Evolutionary conservation across 441 rosid species (phyloP), one percentile per base, ranked within the genome.

Genomic region (Adansonia grandidieri): DNA sequence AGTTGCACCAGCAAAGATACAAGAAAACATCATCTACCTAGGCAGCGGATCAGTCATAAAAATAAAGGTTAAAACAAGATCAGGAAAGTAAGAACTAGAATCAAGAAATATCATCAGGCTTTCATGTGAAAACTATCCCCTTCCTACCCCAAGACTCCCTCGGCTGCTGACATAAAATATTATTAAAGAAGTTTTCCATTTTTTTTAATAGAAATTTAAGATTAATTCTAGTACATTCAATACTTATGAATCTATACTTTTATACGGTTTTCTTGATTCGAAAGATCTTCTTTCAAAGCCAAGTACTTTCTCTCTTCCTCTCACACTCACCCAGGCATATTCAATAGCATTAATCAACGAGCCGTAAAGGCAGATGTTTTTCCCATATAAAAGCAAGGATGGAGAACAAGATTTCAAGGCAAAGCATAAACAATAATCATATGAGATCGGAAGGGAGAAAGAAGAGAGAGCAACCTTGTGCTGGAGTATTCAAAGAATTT

Each of bases 401-500:
- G 11, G 5, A 4, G 7, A 61, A 37, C 65, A 24, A 9, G 15
- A 22, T 3, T 10, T 28, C 40, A 63, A 14, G 17, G 9, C 10
- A 15, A 73, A 22, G 9, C 28, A 40, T 11, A 19, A 11, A 13
- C 1, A 48, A n/a, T 50, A 14, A 19, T 7, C 8, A 57, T 60
- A 9, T 60, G 28, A 20, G 64, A 40, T 40, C 44, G 6, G 44
- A 4, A 40, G 44, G 6, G 22, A 6, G 14, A 32, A 61, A 48
- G 51, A 77, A 20, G 1, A 6, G 8, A 44, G 6, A 47, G 20
- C 14, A 42, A 88, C 89, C 89, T 86, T 32, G 87, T 71, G 83
- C 80, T 85, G 47, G 86, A 81, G 81, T 81, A 83, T 22, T 86
- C 91, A 63, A 77, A 85, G 78, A 86, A 86, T 79, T 79, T 88